Base-by-base conservation (phyloP, 2,329 filamentous ascomycete genomes). In the Calonectria ilicicola region DNA sequence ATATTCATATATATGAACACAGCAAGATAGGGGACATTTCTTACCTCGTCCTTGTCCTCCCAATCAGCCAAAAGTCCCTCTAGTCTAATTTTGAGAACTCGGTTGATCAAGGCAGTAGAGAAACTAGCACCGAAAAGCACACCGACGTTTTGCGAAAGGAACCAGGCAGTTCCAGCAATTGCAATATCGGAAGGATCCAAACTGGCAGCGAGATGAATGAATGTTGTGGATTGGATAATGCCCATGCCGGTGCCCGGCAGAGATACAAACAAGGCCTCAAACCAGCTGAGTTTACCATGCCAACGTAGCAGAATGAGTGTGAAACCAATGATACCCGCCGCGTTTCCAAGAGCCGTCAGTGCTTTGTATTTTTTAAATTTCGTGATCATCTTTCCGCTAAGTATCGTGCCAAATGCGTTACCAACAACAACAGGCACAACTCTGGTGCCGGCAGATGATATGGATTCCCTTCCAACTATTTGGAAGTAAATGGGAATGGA, bases 401-500 rank as follows among this genome's bases (percentile, higher is more conserved):
- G 6, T 21, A 71, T 47, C 2, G 69, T 71, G 15, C 69, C 69
- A n/a, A 71, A 2, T 14, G 69, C 69, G 29, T 71, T 71, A 10
- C 69, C 69, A 26, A 71, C 42, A 3, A 67, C 69, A 3, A 71
- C 69, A 19, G 69, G 69, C 2, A 71, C 63, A n/a, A 71, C 40
- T 65, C 69, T 47, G 2, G 56, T 46, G 26, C 69, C 32, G 19
- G 38, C 56, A 7, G 69, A 71, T 17, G 63, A 62, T 15, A 71
- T 65, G 8, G 69, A 71, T 46, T 67, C 69, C 5, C 64, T 53
- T 9, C 64, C 56, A n/a, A 71, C 44, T 2, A 71, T 63, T 23
- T 71, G 69, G 44, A 71, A 71, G 17, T 67, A 71, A 19, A 71
- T 71, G 5, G 69, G 69, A 5, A 71, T 71, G 8, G 64, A 29